Evolutionary conservation across 305 asterid species (phyloP), one percentile per base, ranked within the genome.

Genomic region (Stenogyne calaminthoides): DNA sequence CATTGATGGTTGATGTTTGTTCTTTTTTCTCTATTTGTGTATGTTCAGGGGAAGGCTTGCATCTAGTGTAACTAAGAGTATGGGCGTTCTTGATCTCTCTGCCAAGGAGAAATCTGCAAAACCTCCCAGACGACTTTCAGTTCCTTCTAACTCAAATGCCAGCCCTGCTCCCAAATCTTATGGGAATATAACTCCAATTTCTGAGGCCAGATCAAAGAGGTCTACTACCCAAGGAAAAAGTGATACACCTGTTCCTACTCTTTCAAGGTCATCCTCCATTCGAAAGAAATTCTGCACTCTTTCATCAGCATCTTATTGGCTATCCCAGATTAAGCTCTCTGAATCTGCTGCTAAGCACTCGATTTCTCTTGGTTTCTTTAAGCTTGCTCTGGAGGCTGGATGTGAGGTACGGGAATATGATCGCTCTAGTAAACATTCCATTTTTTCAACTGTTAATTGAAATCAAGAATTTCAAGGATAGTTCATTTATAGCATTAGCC

Each of bases 291-390:
- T 85, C 85, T 83, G 80, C 36, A 82, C 83, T 73, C 71, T 94
- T 14, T 81, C 87, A 36, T 91, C 97, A 19, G 87, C 97, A 20
- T 85, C 97, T 32, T 94, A 94, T 77, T 94, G 99, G 99, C 79
- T 85, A 34, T 71, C 92, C 61, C 99, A 90, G 82, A 91, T 94
- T 67, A 90, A 88, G 89, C 88, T 79, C 70, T 85, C 99, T 55
- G 97, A 94, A 84, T 78, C 96, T 72, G 92, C 93, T 84, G 88
- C 88, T 62, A 94, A 86, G 85, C 99, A 94, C 81, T 84, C 88
- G 0, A 72, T 94, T 64, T 89, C 99, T 55, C 92, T 94, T 76
- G 99, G 96, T 18, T 94, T 94, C 84, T 94, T 91, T 80, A 91
- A 84, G 85, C 97, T 94, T 77, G 96, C 96, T 71, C 59, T 88